Evolutionary conservation across 192 early-diverging fungal genomes (phyloP).

Genomic region (Thamnidium elegans): DNA sequence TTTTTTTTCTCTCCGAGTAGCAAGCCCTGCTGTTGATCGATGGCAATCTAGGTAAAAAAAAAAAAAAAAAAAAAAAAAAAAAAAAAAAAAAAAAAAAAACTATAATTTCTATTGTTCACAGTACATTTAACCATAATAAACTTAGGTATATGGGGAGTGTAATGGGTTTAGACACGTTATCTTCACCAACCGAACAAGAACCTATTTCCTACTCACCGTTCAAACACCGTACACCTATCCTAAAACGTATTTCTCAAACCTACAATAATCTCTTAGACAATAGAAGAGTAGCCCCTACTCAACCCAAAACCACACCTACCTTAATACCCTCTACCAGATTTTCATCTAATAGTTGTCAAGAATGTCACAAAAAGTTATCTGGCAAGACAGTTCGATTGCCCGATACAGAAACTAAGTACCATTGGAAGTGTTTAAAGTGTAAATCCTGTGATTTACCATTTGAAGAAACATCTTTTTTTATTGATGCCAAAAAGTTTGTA

Average conservation of each 20-base stretch:
- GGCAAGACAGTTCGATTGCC: conserved; percentile 28
- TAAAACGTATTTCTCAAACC: conserved; percentile 5
- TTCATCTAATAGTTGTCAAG: neutral
- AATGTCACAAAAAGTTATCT: conserved; percentile 17
- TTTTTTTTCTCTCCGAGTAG: neutral
- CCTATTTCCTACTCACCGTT: too few species aligned
- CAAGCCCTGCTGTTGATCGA: conserved; percentile 16
- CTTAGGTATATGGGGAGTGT: conserved; percentile 18
- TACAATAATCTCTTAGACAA: conserved; percentile 1
- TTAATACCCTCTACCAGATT: too few species aligned
- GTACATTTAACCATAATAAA: neutral
- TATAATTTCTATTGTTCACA: neutral
- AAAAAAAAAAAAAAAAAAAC: neutral
- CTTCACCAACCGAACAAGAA: neutral
- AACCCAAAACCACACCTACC: neutral
- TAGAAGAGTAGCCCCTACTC: neutral
- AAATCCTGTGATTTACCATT: conserved; percentile 16
- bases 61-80: neutral
- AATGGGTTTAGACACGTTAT: conserved; percentile 9
- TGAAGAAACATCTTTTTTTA: conserved; percentile 18
- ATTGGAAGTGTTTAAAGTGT: conserved; percentile 30
- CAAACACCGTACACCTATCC: neutral
- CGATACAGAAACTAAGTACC: conserved; percentile 9
- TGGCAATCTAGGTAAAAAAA: conserved; percentile 28
- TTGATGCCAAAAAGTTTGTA: conserved; percentile 15